Conservation (phyloP, 2,329 filamentous ascomycete genomes). For the Colletotrichum nymphaeae region DNA sequence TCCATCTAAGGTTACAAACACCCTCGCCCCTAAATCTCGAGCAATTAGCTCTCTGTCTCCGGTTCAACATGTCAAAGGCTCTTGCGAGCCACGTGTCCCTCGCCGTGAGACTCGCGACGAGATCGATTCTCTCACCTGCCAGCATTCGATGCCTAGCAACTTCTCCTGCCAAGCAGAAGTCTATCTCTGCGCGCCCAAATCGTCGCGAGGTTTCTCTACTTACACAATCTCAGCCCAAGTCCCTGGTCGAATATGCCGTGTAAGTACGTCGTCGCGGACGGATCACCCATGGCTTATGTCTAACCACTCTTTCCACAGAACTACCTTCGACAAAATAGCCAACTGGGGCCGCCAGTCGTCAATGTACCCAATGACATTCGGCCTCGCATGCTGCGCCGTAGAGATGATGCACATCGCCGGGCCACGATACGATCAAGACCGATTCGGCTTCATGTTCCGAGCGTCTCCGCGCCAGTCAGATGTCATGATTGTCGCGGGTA, state of each 20-base stretch:
- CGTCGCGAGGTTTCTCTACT: background rate
- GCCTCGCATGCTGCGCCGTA: slow-evolving; percentile 87
- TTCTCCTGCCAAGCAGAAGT: background rate
- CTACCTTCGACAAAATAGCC: slow-evolving; percentile 80
- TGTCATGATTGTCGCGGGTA: slow-evolving; percentile 94
- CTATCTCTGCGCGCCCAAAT: background rate
- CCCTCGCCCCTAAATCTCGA: too few species aligned
- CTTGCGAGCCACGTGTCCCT: fast-evolving
- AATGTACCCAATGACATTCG: slow-evolving; percentile 90
- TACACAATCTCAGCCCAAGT: background rate
- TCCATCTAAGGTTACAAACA: too few species aligned
- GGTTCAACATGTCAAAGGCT: background rate
- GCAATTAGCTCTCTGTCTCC: too few species aligned
- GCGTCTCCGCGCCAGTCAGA: slow-evolving; percentile 89
- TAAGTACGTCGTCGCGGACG: background rate
- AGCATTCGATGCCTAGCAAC: background rate
- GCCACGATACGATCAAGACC: slow-evolving; percentile 89
- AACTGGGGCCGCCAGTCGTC: slow-evolving; percentile 90
- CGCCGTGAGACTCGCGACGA: background rate
- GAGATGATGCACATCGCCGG: slow-evolving; percentile 97
- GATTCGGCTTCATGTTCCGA: slow-evolving; percentile 89
- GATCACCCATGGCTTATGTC: background rate
- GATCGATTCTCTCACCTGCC: too few species aligned
- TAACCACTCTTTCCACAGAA: slow-evolving; percentile 56
- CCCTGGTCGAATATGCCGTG: background rate